A percentile compares a stretch with the other conserved stretches of the same genome.
phyloP scores from a whole-genome alignment of 176 grass and related monocot genomes.

The Tuctoria greenei region DNA sequence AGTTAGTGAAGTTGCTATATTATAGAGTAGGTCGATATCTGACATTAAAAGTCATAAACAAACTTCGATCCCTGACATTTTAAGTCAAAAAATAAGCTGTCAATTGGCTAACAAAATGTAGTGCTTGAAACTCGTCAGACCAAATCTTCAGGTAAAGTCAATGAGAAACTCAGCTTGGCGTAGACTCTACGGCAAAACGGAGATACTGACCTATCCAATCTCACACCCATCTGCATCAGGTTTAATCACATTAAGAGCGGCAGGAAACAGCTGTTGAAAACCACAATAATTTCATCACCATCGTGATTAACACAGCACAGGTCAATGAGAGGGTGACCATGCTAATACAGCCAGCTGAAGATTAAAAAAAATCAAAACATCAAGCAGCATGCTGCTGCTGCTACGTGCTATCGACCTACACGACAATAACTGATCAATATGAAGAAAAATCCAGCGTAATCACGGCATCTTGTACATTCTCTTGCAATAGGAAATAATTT shows the following conservation, averaged over 20 bases:
- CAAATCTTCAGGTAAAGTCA: constrained; percentile 1
- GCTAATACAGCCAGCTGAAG: constrained; percentile 14
- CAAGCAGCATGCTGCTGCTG: neutral
- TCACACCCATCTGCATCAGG: neutral
- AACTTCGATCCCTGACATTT: neutral
- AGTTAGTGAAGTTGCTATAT: neutral
- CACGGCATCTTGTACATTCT: neutral
- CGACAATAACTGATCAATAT: constrained; percentile 20
- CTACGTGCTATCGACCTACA: constrained; percentile 21
- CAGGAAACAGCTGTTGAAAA: constrained; percentile 24
- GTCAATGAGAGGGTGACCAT: constrained; percentile 49
- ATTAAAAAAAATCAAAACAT: constrained; percentile 5
- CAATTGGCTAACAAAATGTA: constrained; percentile 3
- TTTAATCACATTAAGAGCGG: constrained; percentile 23
- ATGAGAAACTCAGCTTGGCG: neutral
- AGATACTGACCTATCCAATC: neutral
- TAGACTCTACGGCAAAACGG: neutral
- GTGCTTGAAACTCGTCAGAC: neutral
- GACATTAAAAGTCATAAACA: constrained; percentile 6
- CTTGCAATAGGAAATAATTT: constrained; percentile 38
- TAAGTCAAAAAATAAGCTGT: neutral
- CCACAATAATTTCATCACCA: constrained; percentile 17
- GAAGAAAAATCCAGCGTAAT: constrained; percentile 1
- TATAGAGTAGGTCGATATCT: neutral
- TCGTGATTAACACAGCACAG: constrained; percentile 15